Evolutionary conservation across 352 stramenopile species (phyloP), one percentile per base, ranked within the genome.

Genomic region (Phytophthora ohioensis): DNA sequence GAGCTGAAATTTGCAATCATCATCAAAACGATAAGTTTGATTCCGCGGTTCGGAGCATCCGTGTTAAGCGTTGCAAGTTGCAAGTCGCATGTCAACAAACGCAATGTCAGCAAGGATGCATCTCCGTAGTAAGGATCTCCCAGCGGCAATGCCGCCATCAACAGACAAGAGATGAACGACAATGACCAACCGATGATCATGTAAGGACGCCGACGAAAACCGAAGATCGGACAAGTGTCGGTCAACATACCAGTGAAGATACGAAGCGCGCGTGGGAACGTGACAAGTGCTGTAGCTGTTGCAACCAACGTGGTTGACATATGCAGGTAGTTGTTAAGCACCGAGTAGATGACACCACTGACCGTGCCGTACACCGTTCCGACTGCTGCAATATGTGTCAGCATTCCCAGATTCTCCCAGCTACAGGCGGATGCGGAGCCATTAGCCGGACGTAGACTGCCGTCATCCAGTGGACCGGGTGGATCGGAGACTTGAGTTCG

Each of bases 201-300:
- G 68, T 97, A 97, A 17, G 88, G 84, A n/a, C 90, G 90, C 1
- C 88, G 75, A 4, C 85, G 89, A 56, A 90, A 91, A 47, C 88
- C 84, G 59, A 78, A 83, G 64, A 97, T 91, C 13, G 90, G 90
- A 35, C 82, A 76, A 47, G 77, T 88, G 71, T 97, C 90, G 3
- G 75, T 85, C 5, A 96, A 46, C 46, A 95, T 79, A 27, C 81
- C 87, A 43, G 87, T 84, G 27, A 95, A 76, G 32, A 87, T 36
- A 3, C 79, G 79, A 42, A 88, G 81, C 7, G 76, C 69, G 9
- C 80, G 76, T 5, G 80, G 79, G 41, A 87, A 68, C 27, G 60
- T 62, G 17, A 88, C 75, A 30, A 87, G 62, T 17, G 72, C 80
- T 15, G 66, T 74, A 8, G 79, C 78, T 0, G 81, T 84, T 2